Conservation (phyloP, 2,329 filamentous ascomycete species). For the Thermothelomyces thermophilus region DNA sequence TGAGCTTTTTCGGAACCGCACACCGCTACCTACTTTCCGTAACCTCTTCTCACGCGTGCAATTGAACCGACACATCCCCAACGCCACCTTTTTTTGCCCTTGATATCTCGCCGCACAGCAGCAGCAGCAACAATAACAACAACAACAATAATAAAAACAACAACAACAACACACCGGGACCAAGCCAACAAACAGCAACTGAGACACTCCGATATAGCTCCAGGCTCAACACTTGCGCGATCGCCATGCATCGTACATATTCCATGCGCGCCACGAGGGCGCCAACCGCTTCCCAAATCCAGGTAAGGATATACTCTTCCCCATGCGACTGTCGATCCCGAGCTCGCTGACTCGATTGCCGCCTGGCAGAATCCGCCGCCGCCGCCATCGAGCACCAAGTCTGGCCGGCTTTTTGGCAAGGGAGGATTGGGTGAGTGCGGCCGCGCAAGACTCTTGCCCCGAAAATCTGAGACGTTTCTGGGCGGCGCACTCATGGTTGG, state of each 20-base stretch:
- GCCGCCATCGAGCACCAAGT: slow-evolving; percentile 85
- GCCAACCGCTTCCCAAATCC: slow-evolving; percentile 78
- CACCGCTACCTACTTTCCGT: too few species aligned
- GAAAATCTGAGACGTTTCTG: neutral
- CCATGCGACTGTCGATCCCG: neutral
- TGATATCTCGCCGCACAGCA: too few species aligned
- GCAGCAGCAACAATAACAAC: too few species aligned
- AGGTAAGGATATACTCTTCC: slow-evolving; percentile 35
- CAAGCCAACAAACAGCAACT: too few species aligned
- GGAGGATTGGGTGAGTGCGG: slow-evolving; percentile 67
- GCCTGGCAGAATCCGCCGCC: slow-evolving; percentile 78
- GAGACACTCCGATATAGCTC: neutral
- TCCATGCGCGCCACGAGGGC: slow-evolving; percentile 97
- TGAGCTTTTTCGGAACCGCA: neutral
- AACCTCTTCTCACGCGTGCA: neutral
- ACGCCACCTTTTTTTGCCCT: too few species aligned
- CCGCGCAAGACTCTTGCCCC: neutral
- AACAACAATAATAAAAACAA: neutral
- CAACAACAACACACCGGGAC: too few species aligned
- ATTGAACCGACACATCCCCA: too few species aligned
- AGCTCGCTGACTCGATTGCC: slow-evolving; percentile 8
- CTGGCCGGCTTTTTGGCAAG: slow-evolving; percentile 80
- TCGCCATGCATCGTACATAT: slow-evolving; percentile 92
- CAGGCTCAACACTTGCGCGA: neutral
- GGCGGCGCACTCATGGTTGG: slow-evolving; percentile 7